Evolutionary conservation across 495 filamentous ascomycete species (phyloP), one percentile per base, ranked within the genome.

Genomic region (Halenospora varia): DNA sequence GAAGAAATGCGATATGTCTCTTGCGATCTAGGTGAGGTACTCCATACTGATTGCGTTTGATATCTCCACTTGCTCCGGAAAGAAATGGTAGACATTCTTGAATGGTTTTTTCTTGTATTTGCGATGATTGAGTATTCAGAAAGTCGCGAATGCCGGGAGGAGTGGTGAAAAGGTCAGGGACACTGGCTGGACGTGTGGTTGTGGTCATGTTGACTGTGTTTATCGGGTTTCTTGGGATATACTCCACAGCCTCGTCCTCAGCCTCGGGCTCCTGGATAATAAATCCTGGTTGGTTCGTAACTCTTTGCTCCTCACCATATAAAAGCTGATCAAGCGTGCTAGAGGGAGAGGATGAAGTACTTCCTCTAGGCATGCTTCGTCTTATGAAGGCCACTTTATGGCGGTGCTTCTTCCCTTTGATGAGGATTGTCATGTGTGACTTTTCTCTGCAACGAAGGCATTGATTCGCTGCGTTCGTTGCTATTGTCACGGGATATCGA

Each of bases 1-100:
- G 85, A 20, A 96, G 77, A 67, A 93, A 98, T n/a, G 58, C 70
- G 59, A 88, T 75, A 74, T 98, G 94, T 39, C 77, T 72, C 56
- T 82, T 75, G 10, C 88, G 84, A 50, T 83, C 75, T 39, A 98
- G 80, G 18, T 75, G 73, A 2, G 91, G 88, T 19, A 97, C 75
- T n/a, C 89, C 89, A 66, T 83, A 69, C 53, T 67, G 65, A 70
- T 90, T 93, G 73, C 80, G 79, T 22, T 24, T 11, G 15, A 57
- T 11, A 2, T n/a, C 39, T 25, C 56, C 48, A 25, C 76, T 54
- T 9, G 74, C 70, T 24, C 74, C 74, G 17, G 78, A 69, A 35
- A 96, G 75, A 62, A 85, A 87, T 1, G 87, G 86, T 10, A 92
- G 73, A 62, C 91, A 92, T 57, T 78, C 80, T 4, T 79, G 66